Base-by-base conservation (phyloP, 805 yeast species). In the Starmerella tilneyi region DNA sequence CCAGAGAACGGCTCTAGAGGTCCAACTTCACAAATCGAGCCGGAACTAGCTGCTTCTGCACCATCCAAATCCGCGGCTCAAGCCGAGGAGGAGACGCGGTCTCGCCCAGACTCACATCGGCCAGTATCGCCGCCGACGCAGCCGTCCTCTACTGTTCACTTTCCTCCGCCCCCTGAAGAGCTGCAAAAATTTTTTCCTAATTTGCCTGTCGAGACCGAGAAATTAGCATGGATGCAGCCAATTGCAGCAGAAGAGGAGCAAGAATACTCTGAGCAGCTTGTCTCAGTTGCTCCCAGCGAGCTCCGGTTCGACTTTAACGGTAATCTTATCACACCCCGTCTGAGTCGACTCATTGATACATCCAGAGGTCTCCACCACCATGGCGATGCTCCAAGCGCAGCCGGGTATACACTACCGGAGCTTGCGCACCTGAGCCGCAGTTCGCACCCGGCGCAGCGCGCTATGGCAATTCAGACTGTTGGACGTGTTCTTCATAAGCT, bases 291-390 rank as follows among this genome's bases (percentile, higher is more conserved):
- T 6, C 66, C 70, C 4, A 56, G 80, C 4, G 85, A 82, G 43
- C 67, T 89, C 59, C 67, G 99, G 51, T 92, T 92, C 59, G 96
- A 89, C 58, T 86, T 92, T 63, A 69, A 76, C 41, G 98, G 96
- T 9, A 70, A 83, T 54, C 61, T 92, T 48, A 69, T 92, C 3
- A 69, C 78, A 6, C 80, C 81, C 5, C 62, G 69, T 0, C 69
- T 76, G 41, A 67, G 76, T 24, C 61, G 64, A 1, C 62, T 63
- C 20, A 62, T 75, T 6, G 76, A 81, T 2, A 70, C 79, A 0
- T 66, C 70, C 31, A 59, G 73, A 31, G 98, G 95, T 0, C 71
- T 92, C 21, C 96, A 85, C 57, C 97, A 92, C 60, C 99, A 92
- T 62, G 73, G 96, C 0, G 84, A 81, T 9, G 78, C 81, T 39